Conservation (phyloP, 2,329 filamentous ascomycete species). For the Fusarium sp. region DNA sequence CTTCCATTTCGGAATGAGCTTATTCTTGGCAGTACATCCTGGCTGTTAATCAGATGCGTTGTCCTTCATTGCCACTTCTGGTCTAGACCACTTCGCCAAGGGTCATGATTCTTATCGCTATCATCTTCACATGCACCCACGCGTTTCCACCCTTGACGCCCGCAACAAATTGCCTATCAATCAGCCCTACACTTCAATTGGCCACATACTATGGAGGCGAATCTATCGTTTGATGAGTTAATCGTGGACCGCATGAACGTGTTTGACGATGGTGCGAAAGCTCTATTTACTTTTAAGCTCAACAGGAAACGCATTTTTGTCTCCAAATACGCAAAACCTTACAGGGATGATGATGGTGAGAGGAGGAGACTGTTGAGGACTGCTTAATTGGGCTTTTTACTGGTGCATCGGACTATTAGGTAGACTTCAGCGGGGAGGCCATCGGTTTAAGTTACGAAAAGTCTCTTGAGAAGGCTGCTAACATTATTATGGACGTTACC, state of each 20-base stretch:
- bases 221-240: accelerated
- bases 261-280: neutral
- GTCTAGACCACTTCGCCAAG: neutral
- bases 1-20: neutral
- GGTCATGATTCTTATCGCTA: neutral
- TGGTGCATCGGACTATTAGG: too few relatives aligned
- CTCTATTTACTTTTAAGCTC: neutral
- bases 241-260: accelerated
- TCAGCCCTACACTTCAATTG: neutral
- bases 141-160: neutral
- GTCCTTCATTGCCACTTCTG: neutral
- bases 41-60: neutral
- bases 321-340: accelerated
- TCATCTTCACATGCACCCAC: neutral
- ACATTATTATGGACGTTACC: too few relatives aligned
- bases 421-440: too few relatives aligned
- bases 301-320: neutral
- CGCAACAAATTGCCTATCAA: too few relatives aligned
- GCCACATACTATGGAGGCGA: neutral
- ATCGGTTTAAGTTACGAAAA: too few relatives aligned
- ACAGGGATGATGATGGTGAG: accelerated
- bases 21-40: neutral
- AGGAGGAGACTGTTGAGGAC: neutral
- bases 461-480: too few relatives aligned
- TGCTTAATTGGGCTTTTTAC: neutral